Evolutionary conservation across 805 yeast genomes (phyloP).

Genomic region (Starmerella davenportii): DNA sequence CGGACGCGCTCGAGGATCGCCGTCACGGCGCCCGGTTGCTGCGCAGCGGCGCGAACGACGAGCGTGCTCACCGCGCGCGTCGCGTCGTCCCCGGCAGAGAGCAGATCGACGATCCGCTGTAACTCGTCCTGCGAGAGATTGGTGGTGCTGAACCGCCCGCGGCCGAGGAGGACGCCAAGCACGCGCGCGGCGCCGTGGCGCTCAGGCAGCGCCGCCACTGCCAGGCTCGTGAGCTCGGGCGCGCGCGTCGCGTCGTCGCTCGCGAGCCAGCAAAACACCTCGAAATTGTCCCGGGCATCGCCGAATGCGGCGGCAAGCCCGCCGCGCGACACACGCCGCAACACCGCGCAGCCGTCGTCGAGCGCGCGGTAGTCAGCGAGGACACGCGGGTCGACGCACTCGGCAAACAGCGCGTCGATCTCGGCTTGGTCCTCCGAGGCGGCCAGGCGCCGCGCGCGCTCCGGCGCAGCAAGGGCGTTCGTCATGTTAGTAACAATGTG

Average conservation of each 20-base stretch:
- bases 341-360: background rate
- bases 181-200: background rate
- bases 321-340: background rate
- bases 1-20: background rate
- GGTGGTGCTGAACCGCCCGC: background rate
- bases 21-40: background rate
- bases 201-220: background rate
- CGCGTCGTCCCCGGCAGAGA: background rate
- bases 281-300: background rate
- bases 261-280: constrained; percentile 8
- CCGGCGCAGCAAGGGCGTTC: too few species aligned
- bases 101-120: constrained; percentile 1
- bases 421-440: background rate
- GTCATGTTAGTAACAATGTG: too few species aligned
- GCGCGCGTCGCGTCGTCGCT: constrained; percentile 4
- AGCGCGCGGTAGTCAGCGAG: background rate
- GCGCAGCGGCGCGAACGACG: constrained; percentile 3
- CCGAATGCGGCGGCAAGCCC: background rate
- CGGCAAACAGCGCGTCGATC: background rate
- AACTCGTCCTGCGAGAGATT: background rate
- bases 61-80: constrained; percentile 4
- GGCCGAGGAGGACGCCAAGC: background rate
- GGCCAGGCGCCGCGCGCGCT: background rate
- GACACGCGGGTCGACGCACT: background rate
- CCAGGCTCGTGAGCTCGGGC: background rate